Base-by-base conservation (phyloP, 2,329 filamentous ascomycete genomes). In the Sarocladium oryzae region DNA sequence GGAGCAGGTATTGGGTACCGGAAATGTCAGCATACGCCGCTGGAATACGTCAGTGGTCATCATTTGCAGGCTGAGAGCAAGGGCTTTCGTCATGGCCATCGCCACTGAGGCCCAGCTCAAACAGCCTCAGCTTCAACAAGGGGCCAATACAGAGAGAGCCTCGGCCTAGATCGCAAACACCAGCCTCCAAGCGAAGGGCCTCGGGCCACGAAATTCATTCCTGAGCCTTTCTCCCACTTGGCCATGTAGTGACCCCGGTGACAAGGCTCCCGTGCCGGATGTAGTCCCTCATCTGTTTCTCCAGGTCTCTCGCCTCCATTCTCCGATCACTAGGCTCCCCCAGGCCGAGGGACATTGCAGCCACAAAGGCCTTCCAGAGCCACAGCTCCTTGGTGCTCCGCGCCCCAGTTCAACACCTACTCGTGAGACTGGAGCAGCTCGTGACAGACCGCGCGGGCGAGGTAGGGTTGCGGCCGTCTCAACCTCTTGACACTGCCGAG, bases 321-420 rank as follows among this genome's bases (percentile, higher is more conserved):
- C n/a, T 20, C n/a, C 36, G 16, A 40, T 20, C 36, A 8, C 21
- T 18, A 8, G 36, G 13, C 3, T 21, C 36, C 36, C 21, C 36
- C 3, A 43, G 21, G 7, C 13, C n/a, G n/a, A 43, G n/a, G 7
- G 4, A 26, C 40, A 43, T 20, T 10, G 21, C 40, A 26, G 26
- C 8, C 7, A 43, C 40, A 43, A 43, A 43, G 21, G 40, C 40
- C 40, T 26, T 43, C 40, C 40, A 43, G 23, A 43, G 26, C 40
- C 40, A 43, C 23, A 43, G 23, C 9, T 13, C 3, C 15, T 28
- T 7, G n/a, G n/a, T 43, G 40, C 4, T 8, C 21, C 9, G 4
- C 10, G 23, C 26, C 21, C 40, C 40, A 43, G 24, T 28, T 3
- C 21, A 15, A 11, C 40, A 26, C 26, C 8, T 16, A 7, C 21